phyloP scores from a whole-genome alignment of 495 filamentous ascomycete genomes.

The Lophium mytilinum region DNA sequence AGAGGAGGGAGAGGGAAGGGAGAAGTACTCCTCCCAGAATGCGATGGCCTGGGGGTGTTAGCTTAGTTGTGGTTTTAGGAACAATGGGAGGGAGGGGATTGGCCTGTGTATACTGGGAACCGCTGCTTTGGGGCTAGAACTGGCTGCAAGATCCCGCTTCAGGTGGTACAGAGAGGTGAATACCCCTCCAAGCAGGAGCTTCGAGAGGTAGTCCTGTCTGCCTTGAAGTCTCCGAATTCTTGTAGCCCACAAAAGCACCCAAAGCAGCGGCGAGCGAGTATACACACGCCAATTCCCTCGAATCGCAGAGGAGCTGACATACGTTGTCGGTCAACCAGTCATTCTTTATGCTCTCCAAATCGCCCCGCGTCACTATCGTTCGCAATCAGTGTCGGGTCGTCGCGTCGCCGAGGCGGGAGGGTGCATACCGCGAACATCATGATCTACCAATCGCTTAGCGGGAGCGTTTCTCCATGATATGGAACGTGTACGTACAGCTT shows the following conservation, averaged over 20 bases:
- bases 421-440: constrained; percentile 61
- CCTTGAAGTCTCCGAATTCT: too few species aligned
- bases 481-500: constrained; percentile 49
- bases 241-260: neutral
- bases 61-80: neutral
- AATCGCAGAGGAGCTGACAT: constrained; percentile 32
- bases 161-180: too few species aligned
- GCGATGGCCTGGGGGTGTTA: constrained; percentile 61
- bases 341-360: constrained; percentile 76
- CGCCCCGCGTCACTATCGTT: constrained; percentile 63
- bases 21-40: constrained; percentile 87
- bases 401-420: neutral
- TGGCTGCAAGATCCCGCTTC: too few species aligned
- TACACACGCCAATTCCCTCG: constrained; percentile 3
- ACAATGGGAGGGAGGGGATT: too few species aligned
- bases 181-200: too few species aligned
- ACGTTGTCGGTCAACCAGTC: constrained; percentile 99
- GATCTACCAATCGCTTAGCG: constrained; percentile 38
- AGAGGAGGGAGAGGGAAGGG: neutral
- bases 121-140: too few species aligned
- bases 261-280: neutral
- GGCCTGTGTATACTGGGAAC: too few species aligned
- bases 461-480: neutral
- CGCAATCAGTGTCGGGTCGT: neutral
- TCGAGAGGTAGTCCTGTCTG: too few species aligned